Evolutionary conservation across 202 grass and related monocot species (phyloP).

Genomic region (Panicum hallii): DNA sequence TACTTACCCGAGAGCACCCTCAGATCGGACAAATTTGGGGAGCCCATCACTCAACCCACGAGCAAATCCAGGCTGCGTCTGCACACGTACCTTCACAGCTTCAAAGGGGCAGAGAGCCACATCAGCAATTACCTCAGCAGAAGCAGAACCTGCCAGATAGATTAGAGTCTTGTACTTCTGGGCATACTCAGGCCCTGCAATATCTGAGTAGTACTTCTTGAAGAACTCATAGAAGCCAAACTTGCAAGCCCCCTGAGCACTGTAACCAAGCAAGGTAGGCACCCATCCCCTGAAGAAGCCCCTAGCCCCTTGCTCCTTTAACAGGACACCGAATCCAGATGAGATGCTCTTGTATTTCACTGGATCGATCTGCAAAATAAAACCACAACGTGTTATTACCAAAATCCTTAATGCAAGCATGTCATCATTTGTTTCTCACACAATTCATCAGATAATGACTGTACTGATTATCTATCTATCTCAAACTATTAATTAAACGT

Average conservation of each 20-base stretch:
- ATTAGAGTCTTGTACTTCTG: constrained; percentile 97
- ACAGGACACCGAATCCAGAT: constrained; percentile 86
- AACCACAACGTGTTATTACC: neutral
- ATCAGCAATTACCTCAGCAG: constrained; percentile 96
- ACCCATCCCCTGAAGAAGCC: constrained; percentile 96
- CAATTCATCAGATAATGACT: neutral
- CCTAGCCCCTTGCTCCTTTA: constrained; percentile 87
- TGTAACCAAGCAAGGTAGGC: constrained; percentile 94
- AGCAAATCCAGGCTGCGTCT: constrained; percentile 95
- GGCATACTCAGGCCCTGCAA: constrained; percentile 91
- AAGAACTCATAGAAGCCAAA: constrained; percentile 98
- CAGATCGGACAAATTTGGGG: constrained; percentile 85
- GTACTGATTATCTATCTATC: neutral
- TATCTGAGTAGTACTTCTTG: constrained; percentile 99
- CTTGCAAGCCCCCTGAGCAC: constrained; percentile 96
- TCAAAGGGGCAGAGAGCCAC: constrained; percentile 93
- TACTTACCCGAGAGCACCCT: constrained; percentile 81
- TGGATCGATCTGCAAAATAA: constrained; percentile 76
- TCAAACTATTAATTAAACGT: neutral
- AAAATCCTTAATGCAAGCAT: constrained; percentile 5
- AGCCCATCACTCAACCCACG: constrained; percentile 88
- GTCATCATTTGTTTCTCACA: neutral
- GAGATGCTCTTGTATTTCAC: constrained; percentile 86
- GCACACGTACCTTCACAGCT: constrained; percentile 96
- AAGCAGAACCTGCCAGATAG: constrained; percentile 96